Conservation (phyloP, 345 rosid genomes). For the Eucalyptus sideroxylon region DNA sequence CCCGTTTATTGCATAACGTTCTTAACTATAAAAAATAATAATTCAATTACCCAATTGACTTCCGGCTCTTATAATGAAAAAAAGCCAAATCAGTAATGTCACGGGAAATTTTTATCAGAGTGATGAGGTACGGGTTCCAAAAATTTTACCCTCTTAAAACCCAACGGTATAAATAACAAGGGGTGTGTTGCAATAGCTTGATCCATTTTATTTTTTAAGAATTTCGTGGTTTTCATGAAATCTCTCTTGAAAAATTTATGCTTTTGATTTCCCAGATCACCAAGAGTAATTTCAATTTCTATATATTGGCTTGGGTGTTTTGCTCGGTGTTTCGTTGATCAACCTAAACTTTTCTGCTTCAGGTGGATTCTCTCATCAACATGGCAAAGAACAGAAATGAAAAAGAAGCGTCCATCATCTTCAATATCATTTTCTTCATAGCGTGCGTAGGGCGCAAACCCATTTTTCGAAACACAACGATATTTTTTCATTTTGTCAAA, state of each 20-base stretch:
- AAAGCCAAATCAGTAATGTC: background rate
- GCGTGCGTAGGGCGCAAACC: rapidly evolving
- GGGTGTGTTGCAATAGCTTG: background rate
- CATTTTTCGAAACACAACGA: background rate
- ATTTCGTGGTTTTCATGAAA: background rate
- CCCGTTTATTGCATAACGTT: background rate
- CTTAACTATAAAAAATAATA: background rate
- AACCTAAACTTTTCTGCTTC: background rate
- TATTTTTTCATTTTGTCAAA: background rate
- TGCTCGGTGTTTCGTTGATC: background rate
- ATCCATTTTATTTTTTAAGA: background rate
- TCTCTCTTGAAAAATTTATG: background rate
- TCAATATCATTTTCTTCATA: background rate
- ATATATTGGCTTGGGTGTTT: background rate
- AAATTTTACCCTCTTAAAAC: background rate
- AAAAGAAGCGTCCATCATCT: background rate
- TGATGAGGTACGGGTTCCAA: background rate
- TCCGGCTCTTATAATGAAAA: background rate
- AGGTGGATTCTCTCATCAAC: background rate
- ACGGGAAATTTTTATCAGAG: rapidly evolving
- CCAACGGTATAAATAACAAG: rapidly evolving
- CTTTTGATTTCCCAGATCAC: background rate
- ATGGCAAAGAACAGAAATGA: background rate
- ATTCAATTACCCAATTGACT: background rate
- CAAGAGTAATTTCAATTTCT: background rate